Percentiles rank a stretch among this genome's conserved stretches.
phyloP scores from a whole-genome alignment of 169 alveolate genomes.

The Plasmodium falciparum region DNA sequence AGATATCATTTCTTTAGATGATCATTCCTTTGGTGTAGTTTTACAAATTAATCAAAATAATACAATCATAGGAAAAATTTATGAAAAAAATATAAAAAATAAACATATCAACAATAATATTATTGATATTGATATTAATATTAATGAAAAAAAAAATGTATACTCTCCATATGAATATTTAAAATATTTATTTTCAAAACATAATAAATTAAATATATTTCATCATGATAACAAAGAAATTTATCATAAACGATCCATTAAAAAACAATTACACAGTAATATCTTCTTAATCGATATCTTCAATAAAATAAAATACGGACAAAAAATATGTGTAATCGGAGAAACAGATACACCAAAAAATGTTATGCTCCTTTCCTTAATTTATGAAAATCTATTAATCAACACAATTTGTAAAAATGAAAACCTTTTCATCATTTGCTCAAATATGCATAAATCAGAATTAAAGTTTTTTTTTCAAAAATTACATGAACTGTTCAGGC shows the following conservation, averaged over 20 bases:
- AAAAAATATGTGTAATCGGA: slow-evolving; percentile 37
- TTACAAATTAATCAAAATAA: slow-evolving; percentile 44
- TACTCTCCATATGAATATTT: slow-evolving; percentile 57
- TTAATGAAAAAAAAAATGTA: slow-evolving; percentile 22
- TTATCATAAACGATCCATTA: background rate
- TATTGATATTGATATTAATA: background rate
- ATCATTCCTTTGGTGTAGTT: slow-evolving; percentile 32
- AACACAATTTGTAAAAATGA: slow-evolving; percentile 47
- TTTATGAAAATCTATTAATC: slow-evolving; percentile 44
- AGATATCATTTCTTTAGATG: slow-evolving; percentile 19
- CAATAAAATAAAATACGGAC: slow-evolving; percentile 48
- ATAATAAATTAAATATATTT: slow-evolving; percentile 24
- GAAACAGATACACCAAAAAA: slow-evolving; percentile 21
- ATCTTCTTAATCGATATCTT: slow-evolving; percentile 28
- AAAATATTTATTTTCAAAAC: slow-evolving; percentile 7
- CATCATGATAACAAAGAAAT: slow-evolving; percentile 15
- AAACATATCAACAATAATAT: background rate
- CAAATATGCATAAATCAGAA: slow-evolving; percentile 44
- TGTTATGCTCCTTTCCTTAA: slow-evolving; percentile 9
- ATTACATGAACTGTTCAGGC: slow-evolving; percentile 36
- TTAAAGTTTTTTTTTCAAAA: background rate
- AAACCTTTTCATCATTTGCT: slow-evolving; percentile 60
- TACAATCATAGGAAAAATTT: slow-evolving; percentile 33
- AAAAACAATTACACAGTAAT: slow-evolving; percentile 35
- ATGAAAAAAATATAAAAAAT: background rate